phyloP scores from a whole-genome alignment of 768 basidiomycete species.

The Amanita brunnescens region DNA sequence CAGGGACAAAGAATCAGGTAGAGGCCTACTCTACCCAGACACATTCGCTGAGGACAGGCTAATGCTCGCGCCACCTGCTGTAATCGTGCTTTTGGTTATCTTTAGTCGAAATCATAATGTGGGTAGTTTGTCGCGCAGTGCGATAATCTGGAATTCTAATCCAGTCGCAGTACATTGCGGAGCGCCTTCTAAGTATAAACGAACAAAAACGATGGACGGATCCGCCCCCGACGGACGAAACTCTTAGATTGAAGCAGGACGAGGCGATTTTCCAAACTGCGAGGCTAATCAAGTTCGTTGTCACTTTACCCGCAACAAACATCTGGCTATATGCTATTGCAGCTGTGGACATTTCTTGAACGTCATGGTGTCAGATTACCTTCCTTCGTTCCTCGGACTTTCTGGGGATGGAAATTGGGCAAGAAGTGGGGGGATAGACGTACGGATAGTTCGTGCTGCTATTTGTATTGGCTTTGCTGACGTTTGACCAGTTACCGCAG shows the following conservation, averaged over 20 bases:
- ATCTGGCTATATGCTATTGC: neutral
- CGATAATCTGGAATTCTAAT: neutral
- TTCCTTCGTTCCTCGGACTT: slow-evolving; percentile 47
- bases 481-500: neutral
- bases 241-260: slow-evolving; percentile 26
- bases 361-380: slow-evolving; percentile 48
- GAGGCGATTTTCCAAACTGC: slow-evolving; percentile 55
- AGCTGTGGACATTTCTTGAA: slow-evolving; percentile 48
- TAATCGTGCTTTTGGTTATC: slow-evolving; percentile 44
- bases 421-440: slow-evolving; percentile 2
- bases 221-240: slow-evolving; percentile 26
- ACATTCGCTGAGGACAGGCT: slow-evolving; percentile 45
- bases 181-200: slow-evolving; percentile 45
- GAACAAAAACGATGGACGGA: slow-evolving; percentile 39
- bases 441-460: no score
- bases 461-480: no score
- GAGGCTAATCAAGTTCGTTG: slow-evolving; percentile 35
- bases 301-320: neutral
- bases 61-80: slow-evolving; percentile 43
- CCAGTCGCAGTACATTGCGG: slow-evolving; percentile 39
- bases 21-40: slow-evolving; percentile 46
- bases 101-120: slow-evolving; percentile 57
- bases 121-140: slow-evolving; percentile 8
- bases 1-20: slow-evolving; percentile 37
- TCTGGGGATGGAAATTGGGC: slow-evolving; percentile 46